Evolutionary conservation across 2,329 filamentous ascomycete species (phyloP), one percentile per base, ranked within the genome.

Genomic region (Metarhizium guizhouense): DNA sequence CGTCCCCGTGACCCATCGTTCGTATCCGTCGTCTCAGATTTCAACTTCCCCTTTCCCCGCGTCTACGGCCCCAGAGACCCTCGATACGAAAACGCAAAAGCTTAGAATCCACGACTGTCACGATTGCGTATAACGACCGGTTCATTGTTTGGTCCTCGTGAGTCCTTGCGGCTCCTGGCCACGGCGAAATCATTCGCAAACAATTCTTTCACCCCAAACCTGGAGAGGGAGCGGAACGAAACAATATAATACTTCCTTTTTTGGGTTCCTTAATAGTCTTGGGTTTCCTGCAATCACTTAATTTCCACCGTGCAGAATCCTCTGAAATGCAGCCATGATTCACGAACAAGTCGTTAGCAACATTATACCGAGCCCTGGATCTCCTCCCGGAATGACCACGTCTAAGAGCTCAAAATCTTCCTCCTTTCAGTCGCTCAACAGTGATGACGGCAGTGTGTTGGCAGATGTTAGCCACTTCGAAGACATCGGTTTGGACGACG

Each of bases 401-500:
- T 95, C 90, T 58, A 95, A 93, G 71, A 94, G 90, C 59, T 95
- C 90, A 61, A 95, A 94, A 72, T 91, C 90, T 32, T 95, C 90
- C 5, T 95, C 90, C 52, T 88, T 93, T 65, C 87, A 86, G 63
- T 95, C 91, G 42, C 85, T 87, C 56, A 85, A 82, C 59, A 87
- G 85, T 64, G 87, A 90, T 64, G 88, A 89, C 63, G 84, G 86
- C 65, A 82, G 79, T 62, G 79, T 84, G 52, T 75, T 88, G 49
- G 79, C 84, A 53, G 89, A 95, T 66, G 82, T 87, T 56, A 85
- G 84, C 60, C 85, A 96, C 69, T 96, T 96, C 65, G 93, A 97
- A 69, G 93, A 96, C 61, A 96, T 96, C 68, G 90, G 88, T 13
- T 82, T 97, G 34, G 87, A 91, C 63, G 85, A 91, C 59, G 77